Percentiles rank a stretch among this genome's conserved stretches.
phyloP scores from a whole-genome alignment of 176 grass and related monocot genomes.

The Carex pumila region DNA sequence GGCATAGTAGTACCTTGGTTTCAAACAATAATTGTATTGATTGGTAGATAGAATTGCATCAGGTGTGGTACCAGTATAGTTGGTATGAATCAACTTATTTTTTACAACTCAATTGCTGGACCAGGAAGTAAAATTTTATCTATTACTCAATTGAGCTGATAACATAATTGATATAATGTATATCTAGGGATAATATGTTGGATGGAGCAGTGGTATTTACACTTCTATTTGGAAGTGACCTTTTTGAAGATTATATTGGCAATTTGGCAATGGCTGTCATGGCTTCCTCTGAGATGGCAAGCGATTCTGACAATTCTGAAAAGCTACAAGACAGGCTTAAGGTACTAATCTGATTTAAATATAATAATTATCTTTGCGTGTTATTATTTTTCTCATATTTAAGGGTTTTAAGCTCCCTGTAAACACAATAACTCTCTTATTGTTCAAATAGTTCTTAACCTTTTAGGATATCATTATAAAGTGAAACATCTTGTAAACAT shows the following conservation, averaged over 20 bases:
- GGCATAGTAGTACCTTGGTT: background rate
- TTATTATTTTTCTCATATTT: background rate
- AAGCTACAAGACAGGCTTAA: conserved; percentile 96
- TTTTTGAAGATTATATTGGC: conserved; percentile 95
- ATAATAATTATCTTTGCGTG: background rate
- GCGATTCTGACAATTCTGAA: conserved; percentile 53
- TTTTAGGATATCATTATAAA: background rate
- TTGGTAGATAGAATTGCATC: background rate
- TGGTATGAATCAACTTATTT: background rate
- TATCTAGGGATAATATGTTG: conserved; percentile 80
- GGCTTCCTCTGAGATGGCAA: conserved; percentile 73
- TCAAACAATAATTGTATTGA: background rate
- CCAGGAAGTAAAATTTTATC: background rate
- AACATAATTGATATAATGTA: background rate
- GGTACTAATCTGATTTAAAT: conserved; percentile 22
- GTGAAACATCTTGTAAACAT: background rate
- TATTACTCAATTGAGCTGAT: conserved; percentile 4
- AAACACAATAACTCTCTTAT: background rate
- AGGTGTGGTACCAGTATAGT: background rate
- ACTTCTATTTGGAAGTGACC: conserved; percentile 82
- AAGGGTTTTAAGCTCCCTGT: background rate
- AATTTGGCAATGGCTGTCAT: conserved; percentile 87
- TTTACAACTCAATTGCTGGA: background rate
- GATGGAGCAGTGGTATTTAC: conserved; percentile 83
- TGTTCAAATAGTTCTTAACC: background rate